Percentiles rank a stretch among this genome's conserved stretches.
phyloP scores from a whole-genome alignment of 768 basidiomycete genomes.

The Neoboletus brunneissimus region DNA sequence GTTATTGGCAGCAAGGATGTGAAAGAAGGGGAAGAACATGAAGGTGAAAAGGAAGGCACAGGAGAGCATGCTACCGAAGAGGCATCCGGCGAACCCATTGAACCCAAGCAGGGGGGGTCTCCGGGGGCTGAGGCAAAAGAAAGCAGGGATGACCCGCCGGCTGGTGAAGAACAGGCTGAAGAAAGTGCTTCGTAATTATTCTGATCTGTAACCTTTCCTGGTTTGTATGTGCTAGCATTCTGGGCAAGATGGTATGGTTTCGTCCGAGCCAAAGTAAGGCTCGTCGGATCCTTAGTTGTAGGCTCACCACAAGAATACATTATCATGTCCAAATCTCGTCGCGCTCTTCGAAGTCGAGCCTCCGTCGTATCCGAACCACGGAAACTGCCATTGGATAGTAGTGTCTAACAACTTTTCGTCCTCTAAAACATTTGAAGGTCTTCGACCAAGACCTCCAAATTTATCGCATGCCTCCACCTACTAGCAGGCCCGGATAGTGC shows the following conservation, averaged over 20 bases:
- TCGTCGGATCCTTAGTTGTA: background rate
- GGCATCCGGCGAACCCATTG: conserved; percentile 23
- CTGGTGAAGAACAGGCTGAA: conserved; percentile 17
- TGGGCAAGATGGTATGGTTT: background rate
- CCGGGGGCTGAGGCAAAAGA: conserved; percentile 23
- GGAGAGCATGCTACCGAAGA: conserved; percentile 30
- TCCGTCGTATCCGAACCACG: background rate
- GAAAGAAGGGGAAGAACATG: conserved; percentile 37
- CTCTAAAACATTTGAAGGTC: background rate
- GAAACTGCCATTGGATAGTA: background rate
- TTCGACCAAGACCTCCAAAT: background rate
- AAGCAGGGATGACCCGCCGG: conserved; percentile 19
- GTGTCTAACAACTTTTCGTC: background rate
- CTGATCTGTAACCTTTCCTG: conserved; percentile 6
- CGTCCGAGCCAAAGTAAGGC: background rate
- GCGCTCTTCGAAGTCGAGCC: background rate
- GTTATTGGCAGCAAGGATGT: conserved; percentile 67
- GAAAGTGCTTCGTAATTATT: conserved; percentile 15
- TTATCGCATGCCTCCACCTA: background rate
- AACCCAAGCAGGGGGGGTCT: conserved; percentile 25
- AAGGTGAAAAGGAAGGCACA: conserved; percentile 29
- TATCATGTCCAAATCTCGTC: no score
- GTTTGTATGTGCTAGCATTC: conserved; percentile 2
- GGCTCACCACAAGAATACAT: background rate
- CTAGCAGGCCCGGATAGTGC: background rate